Evolutionary conservation across 139 green algal species (phyloP), one percentile per base, ranked within the genome.

Genomic region (Volvox reticuliferus): DNA sequence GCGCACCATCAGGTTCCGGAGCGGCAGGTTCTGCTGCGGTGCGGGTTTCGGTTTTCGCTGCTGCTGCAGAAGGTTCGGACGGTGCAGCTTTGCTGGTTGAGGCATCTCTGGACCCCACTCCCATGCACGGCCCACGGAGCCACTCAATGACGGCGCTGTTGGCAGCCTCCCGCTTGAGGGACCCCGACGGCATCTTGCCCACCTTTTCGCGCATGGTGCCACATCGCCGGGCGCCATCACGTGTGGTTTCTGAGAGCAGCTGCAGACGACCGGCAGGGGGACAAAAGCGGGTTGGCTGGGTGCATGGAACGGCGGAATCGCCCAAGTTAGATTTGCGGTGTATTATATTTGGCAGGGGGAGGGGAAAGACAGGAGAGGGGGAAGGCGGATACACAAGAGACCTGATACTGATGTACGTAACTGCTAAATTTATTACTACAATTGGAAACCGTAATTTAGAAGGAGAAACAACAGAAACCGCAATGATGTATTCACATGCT

Each of bases 121-220:
- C 32, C 28, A 18, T 55, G 63, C 32, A 5, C 5, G 44, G 44
- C 44, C 44, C 44, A 55, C 44, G 44, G 44, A 88, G 82, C 82
- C 82, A 88, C 6, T 26, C 19, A 24, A 30, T 16, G 12, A 88
- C 82, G 21, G 82, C 82, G 33, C 62, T 36, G 63, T 88, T 88
- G 63, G 82, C 82, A 13, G 81, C 61, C 2, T 55, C 12, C 17
- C 30, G n/a, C 30, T 18, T 32, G 81, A 28, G n/a, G 62, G 44
- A 55, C 44, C 44, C 44, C 44, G 44, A 55, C 5, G 9, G 44
- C 44, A 55, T 55, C 44, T 55, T 55, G 44, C 71, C 32, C 26
- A 5, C 71, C 12, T 28, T 28, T 24, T 12, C 65, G 65, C 21
- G 16, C 21, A 73, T 24, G 65, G 21, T 28, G 65, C 9, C 65